Percentiles rank a stretch among this genome's conserved stretches.
phyloP scores from a whole-genome alignment of 192 early-diverging fungal genomes.

The Backusella tarrabulga region DNA sequence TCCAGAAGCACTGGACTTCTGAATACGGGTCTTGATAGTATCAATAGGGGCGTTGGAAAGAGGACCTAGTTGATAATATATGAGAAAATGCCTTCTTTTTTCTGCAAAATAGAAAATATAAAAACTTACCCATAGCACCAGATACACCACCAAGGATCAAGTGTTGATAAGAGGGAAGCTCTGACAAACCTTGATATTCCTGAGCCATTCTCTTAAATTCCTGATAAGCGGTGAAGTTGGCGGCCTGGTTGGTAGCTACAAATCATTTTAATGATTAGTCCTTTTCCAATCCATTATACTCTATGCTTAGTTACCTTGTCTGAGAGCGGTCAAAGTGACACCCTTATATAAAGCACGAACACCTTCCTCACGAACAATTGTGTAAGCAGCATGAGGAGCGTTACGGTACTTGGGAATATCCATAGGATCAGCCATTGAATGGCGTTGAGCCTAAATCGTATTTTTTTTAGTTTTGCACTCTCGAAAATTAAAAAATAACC shows the following conservation, averaged over 20 bases:
- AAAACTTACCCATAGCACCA: constrained; percentile 65
- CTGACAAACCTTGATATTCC: constrained; percentile 65
- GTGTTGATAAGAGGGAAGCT: constrained; percentile 89
- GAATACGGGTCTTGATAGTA: constrained; percentile 98
- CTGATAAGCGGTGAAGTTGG: constrained; percentile 97
- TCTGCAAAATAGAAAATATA: background rate
- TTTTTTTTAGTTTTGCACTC: background rate
- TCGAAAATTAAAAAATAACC: background rate
- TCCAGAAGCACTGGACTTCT: constrained; percentile 72
- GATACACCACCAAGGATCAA: constrained; percentile 88
- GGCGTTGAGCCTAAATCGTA: constrained; percentile 67
- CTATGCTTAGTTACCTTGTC: constrained; percentile 63
- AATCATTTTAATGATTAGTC: background rate
- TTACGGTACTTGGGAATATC: constrained; percentile 97
- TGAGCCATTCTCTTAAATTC: constrained; percentile 82
- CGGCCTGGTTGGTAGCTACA: constrained; percentile 93
- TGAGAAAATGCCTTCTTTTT: background rate
- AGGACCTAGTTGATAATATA: constrained; percentile 48
- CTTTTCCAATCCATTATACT: background rate
- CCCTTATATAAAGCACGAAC: constrained; percentile 88
- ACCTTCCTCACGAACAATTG: constrained; percentile 93
- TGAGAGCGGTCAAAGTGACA: constrained; percentile 87
- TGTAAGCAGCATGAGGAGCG: constrained; percentile 86
- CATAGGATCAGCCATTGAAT: constrained; percentile 94
- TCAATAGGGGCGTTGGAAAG: constrained; percentile 96